A percentile compares a stretch with the other conserved stretches of the same genome.
phyloP scores from a whole-genome alignment of 2,329 filamentous ascomycete genomes.

The Leptosphaerulina australis region DNA sequence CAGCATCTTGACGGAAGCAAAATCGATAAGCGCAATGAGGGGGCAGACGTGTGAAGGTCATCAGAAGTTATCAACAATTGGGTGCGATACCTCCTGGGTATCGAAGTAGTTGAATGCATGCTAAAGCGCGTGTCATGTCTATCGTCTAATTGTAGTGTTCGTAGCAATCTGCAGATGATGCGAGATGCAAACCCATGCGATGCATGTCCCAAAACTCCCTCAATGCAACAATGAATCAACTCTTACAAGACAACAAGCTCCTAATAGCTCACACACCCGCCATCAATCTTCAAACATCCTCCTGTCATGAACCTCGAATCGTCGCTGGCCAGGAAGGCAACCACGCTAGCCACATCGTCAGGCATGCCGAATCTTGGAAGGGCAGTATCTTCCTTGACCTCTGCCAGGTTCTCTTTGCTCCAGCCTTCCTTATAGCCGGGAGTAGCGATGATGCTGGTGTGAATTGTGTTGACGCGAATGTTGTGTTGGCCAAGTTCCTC shows the following conservation, averaged over 20 bases:
- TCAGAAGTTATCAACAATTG: neutral
- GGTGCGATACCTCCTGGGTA: slow-evolving; percentile 12
- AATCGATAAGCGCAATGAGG: slow-evolving; percentile 8
- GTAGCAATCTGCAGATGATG: slow-evolving; percentile 19
- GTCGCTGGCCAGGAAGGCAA: slow-evolving; percentile 48
- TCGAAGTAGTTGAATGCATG: slow-evolving; percentile 4
- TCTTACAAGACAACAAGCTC: slow-evolving; percentile 21
- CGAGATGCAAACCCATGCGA: slow-evolving; percentile 18
- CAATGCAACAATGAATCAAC: slow-evolving; percentile 22
- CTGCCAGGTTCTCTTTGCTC: slow-evolving; percentile 44
- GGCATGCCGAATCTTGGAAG: slow-evolving; percentile 47
- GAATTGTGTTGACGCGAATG: slow-evolving; percentile 51
- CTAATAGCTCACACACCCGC: slow-evolving; percentile 35
- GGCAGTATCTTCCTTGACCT: slow-evolving; percentile 42
- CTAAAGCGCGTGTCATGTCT: slow-evolving; percentile 14
- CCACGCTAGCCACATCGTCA: slow-evolving; percentile 49
- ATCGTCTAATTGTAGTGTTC: slow-evolving; percentile 14
- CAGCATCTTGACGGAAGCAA: slow-evolving; percentile 3
- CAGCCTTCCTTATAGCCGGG: slow-evolving; percentile 46
- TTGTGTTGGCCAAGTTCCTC: slow-evolving; percentile 47
- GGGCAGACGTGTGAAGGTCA: neutral
- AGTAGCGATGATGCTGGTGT: slow-evolving; percentile 49
- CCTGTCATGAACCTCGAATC: slow-evolving; percentile 51
- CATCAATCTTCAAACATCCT: slow-evolving; percentile 44
- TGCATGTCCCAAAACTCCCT: slow-evolving; percentile 27